Conservation (phyloP, 2,329 filamentous ascomycete genomes). For the Talaromyces sp. region DNA sequence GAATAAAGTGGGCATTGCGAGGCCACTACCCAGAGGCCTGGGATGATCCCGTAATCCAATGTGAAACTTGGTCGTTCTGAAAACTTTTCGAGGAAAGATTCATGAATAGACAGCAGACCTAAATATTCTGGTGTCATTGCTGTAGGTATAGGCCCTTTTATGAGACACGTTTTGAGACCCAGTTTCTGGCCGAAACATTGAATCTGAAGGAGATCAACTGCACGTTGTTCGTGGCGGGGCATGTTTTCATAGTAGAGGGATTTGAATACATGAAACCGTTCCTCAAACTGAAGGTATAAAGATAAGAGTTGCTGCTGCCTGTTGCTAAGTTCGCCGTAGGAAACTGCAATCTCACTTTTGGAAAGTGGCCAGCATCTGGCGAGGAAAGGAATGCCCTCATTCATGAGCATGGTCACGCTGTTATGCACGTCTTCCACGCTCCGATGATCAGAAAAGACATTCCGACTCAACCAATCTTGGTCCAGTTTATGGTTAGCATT, state of each 20-base stretch:
- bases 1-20: conserved; percentile 1
- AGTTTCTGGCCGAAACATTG: neutral
- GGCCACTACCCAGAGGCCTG: neutral
- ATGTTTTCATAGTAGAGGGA: neutral
- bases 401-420: neutral
- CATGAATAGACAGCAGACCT: neutral
- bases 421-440: neutral
- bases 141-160: neutral
- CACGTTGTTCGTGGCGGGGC: neutral
- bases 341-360: neutral
- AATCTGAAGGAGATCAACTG: neutral
- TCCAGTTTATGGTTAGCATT: neutral
- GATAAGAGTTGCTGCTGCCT: neutral
- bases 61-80: conserved; percentile 1
- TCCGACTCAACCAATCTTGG: neutral
- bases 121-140: neutral
- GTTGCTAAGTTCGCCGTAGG: neutral
- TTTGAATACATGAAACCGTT: neutral
- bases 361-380: conserved; percentile 1
- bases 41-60: conserved; percentile 6
- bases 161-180: neutral
- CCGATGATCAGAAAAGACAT: neutral
- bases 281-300: neutral
- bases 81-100: neutral
- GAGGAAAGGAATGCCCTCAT: neutral